Percentiles rank a stretch among this genome's conserved stretches.
Conservation (phyloP, 164 flowering plant genomes). For the Berberis thunbergii region DNA sequence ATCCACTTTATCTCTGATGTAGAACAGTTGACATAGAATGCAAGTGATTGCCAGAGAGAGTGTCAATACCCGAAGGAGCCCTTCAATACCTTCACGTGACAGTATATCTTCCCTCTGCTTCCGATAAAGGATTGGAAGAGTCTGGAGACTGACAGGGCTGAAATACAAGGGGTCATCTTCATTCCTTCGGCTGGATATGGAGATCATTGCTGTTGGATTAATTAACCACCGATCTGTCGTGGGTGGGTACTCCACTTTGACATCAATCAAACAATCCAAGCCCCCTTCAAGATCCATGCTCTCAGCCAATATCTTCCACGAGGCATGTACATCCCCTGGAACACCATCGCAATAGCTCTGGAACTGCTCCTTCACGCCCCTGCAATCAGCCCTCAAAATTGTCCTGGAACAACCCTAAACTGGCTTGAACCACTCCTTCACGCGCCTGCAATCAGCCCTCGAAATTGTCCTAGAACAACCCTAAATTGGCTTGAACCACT, state of each 20-base stretch:
- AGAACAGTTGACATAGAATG: slow-evolving; percentile 56
- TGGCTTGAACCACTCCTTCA: too few species aligned
- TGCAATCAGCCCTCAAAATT: too few species aligned
- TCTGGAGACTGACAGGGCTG: slow-evolving; percentile 38
- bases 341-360: too few species aligned
- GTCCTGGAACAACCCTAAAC: too few species aligned
- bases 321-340: slow-evolving; percentile 61
- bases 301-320: slow-evolving; percentile 43
- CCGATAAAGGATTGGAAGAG: slow-evolving; percentile 67
- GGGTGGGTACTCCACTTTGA: slow-evolving; percentile 71
- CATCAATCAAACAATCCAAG: slow-evolving; percentile 72
- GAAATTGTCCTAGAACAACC: too few species aligned
- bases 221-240: slow-evolving; percentile 63
- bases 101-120: slow-evolving; percentile 39
- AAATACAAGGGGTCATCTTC: slow-evolving; percentile 76
- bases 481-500: too few species aligned
- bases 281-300: slow-evolving; percentile 81
- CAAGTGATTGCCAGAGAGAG: slow-evolving; percentile 60
- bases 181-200: slow-evolving; percentile 60
- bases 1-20: slow-evolving; percentile 43
- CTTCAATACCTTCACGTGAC: slow-evolving; percentile 64
- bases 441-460: too few species aligned
- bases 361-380: too few species aligned
- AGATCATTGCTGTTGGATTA: slow-evolving; percentile 61
- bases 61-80: slow-evolving; percentile 58